Evolutionary conservation across 2,329 filamentous ascomycete species (phyloP).

Genomic region (Calcarisporium arbuscula): DNA sequence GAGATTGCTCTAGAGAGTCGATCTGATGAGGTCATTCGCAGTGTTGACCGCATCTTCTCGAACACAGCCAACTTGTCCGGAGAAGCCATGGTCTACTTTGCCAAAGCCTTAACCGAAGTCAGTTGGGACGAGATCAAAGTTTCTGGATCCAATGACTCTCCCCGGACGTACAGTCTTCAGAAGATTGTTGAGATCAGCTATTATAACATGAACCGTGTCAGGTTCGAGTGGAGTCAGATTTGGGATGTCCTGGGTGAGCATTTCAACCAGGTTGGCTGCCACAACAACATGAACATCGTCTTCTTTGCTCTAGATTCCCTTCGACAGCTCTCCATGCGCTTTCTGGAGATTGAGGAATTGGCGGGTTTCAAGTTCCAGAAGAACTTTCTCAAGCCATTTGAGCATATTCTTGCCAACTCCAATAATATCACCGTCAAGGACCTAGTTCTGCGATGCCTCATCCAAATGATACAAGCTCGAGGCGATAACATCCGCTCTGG

Average conservation of each 20-base stretch:
- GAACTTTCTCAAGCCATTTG: slow-evolving; percentile 96
- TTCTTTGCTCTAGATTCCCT: slow-evolving; percentile 96
- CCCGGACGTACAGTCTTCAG: slow-evolving; percentile 92
- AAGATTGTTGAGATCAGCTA: slow-evolving; percentile 99
- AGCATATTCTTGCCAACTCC: slow-evolving; percentile 93
- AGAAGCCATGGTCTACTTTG: slow-evolving; percentile 93
- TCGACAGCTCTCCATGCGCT: slow-evolving; percentile 93
- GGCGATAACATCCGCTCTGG: slow-evolving; percentile 96
- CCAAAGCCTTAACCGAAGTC: slow-evolving; percentile 84
- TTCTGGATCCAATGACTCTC: slow-evolving; percentile 90
- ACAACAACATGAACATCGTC: slow-evolving; percentile 92
- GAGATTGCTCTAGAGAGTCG: slow-evolving; percentile 89
- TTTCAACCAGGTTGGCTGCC: slow-evolving; percentile 96
- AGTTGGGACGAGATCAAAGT: slow-evolving; percentile 99
- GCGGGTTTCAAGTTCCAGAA: slow-evolving; percentile 99
- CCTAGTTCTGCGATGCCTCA: slow-evolving; percentile 90
- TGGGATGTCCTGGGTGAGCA: slow-evolving; percentile 98
- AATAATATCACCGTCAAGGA: slow-evolving; percentile 91
- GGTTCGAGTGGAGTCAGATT: slow-evolving; percentile 97
- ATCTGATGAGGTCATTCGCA: slow-evolving; percentile 86
- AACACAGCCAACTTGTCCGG: slow-evolving; percentile 90
- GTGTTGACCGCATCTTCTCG: slow-evolving; percentile 92
- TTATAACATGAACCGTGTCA: slow-evolving; percentile 98
- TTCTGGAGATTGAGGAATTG: slow-evolving; percentile 96
- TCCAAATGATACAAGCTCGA: slow-evolving; percentile 97